A percentile compares a stretch with the other conserved stretches of the same genome.
Evolutionary conservation across 352 stramenopile genomes (phyloP).

Genomic region (Globisporangium spinosum): DNA sequence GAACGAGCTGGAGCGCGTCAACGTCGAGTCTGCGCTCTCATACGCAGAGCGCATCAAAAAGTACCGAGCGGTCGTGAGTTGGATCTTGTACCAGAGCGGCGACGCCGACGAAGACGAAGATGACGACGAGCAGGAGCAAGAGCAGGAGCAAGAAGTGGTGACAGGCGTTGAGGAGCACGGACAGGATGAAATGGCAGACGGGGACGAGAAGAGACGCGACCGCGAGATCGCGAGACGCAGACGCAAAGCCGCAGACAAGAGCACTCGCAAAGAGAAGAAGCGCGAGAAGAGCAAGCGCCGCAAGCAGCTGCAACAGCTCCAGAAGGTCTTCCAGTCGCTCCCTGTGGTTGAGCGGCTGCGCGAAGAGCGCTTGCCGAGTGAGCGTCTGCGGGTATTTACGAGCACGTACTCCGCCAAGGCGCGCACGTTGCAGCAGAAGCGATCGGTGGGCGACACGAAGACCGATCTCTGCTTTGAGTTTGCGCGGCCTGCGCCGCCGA

Average conservation of each 20-base stretch:
- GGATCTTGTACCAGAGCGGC: slow-evolving; percentile 42
- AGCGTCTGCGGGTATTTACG: slow-evolving; percentile 46
- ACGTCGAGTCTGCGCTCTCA: slow-evolving; percentile 42
- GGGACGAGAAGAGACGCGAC: slow-evolving; percentile 11
- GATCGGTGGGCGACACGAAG: slow-evolving; percentile 49
- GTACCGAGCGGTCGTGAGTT: slow-evolving; percentile 51
- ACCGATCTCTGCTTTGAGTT: slow-evolving; percentile 65
- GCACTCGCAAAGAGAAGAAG: slow-evolving; percentile 23
- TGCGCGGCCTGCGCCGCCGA: slow-evolving; percentile 27
- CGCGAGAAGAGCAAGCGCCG: slow-evolving; percentile 26
- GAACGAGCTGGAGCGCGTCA: slow-evolving; percentile 51
- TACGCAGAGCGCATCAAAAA: slow-evolving; percentile 57
- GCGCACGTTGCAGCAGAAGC: slow-evolving; percentile 43
- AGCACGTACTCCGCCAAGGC: slow-evolving; percentile 52
- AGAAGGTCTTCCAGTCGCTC: slow-evolving; percentile 35
- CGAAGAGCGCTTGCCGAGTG: slow-evolving; percentile 39
- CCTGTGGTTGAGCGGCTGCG: slow-evolving; percentile 37
- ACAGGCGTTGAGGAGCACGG: slow-evolving; percentile 3
- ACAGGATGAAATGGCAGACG: slow-evolving; percentile 10
- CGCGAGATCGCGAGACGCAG: slow-evolving; percentile 23
- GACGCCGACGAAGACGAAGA: slow-evolving; percentile 20
- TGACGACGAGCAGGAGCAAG: slow-evolving; percentile 12
- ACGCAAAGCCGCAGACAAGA: slow-evolving; percentile 16
- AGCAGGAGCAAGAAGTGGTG: slow-evolving; percentile 2
- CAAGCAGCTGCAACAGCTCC: slow-evolving; percentile 20